These are phyloP conservation scores for Candida easanensis DNA, from an alignment of 805 yeast species.

Conservation along the genomic window DNA sequence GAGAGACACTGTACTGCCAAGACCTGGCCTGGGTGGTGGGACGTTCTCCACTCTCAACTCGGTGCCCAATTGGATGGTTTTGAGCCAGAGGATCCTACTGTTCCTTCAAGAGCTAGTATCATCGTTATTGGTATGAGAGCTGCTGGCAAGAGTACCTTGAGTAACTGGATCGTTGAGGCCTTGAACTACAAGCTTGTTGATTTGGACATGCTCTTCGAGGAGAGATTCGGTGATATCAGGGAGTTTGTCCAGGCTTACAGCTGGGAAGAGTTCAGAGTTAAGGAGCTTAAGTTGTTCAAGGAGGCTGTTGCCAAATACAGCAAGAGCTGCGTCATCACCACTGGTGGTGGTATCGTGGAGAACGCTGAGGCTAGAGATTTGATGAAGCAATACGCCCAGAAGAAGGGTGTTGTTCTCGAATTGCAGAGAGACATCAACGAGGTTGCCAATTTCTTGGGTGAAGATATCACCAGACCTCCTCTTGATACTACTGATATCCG, in stretches of 20 bases:
- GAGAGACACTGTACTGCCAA: constrained; percentile 93
- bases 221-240: constrained; percentile 48
- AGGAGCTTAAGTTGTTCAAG: constrained; percentile 58
- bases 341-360: constrained; percentile 97
- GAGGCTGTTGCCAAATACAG: constrained; percentile 42
- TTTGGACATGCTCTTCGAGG: constrained; percentile 71
- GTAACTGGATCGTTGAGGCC: constrained; percentile 71
- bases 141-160: constrained; percentile 88
- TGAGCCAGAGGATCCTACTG: constrained; percentile 41
- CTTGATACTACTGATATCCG: constrained; percentile 77
- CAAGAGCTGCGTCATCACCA: constrained; percentile 64
- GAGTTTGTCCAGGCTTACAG: constrained; percentile 61
- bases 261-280: constrained; percentile 83
- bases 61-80: constrained; percentile 68
- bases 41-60: constrained; percentile 68
- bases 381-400: constrained; percentile 48
- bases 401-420: constrained; percentile 76
- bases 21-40: constrained; percentile 99
- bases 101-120: constrained; percentile 47
- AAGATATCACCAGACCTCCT: constrained; percentile 78
- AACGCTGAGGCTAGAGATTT: constrained; percentile 59
- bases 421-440: constrained; percentile 84
- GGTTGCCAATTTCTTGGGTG: constrained; percentile 68
- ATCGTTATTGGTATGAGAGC: constrained; percentile 97
- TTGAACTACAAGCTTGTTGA: constrained; percentile 71